Evolutionary conservation across 257 asterid species (phyloP), one percentile per base, ranked within the genome.

Genomic region (Craterostigma plantagineum): DNA sequence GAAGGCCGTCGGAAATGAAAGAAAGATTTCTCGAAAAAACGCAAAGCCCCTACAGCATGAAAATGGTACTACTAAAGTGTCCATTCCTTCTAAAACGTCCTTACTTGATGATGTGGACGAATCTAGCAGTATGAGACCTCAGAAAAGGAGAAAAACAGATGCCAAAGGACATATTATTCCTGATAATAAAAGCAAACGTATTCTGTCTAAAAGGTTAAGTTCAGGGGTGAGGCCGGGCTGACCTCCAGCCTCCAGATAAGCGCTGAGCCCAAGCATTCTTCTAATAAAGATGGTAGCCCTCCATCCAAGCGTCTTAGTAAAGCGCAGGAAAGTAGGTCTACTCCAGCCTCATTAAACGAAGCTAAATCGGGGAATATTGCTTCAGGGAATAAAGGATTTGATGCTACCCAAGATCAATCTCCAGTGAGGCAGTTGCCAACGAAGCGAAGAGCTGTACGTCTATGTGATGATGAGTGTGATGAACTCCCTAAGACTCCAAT

Each of bases 401-500:
- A n/a, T n/a, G n/a, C n/a, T n/a, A n/a, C n/a, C n/a, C n/a, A n/a
- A n/a, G n/a, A n/a, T n/a, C n/a, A n/a, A n/a, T n/a, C n/a, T 34
- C 42, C 42, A 7, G 12, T 14, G 34, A 11, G 9, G 54, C 76
- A 64, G 58, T 58, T 37, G 36, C 71, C 75, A 13, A 56, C 55
- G 36, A 80, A 80, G 75, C 77, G 95, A 41, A 74, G 92, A 67
- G 98, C 98, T 57, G 93, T 87, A 56, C 93, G 93, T 59, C 51
- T 75, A 38, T 70, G 69, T 60, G 85, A 67, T 34, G 90, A 73
- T 11, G 81, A 73, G 2, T 78, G 63, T 46, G 92, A 76, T 57
- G 97, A 71, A 57, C 74, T 70, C 58, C 92, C 98, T 48, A 87
- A 76, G 71, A 87, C 98, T 57, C 98, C 98, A 11, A 48, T 87